Evolutionary conservation across 1,139 yeast species (phyloP), one percentile per base, ranked within the genome.

Genomic region (Suhomyces anneliseae): DNA sequence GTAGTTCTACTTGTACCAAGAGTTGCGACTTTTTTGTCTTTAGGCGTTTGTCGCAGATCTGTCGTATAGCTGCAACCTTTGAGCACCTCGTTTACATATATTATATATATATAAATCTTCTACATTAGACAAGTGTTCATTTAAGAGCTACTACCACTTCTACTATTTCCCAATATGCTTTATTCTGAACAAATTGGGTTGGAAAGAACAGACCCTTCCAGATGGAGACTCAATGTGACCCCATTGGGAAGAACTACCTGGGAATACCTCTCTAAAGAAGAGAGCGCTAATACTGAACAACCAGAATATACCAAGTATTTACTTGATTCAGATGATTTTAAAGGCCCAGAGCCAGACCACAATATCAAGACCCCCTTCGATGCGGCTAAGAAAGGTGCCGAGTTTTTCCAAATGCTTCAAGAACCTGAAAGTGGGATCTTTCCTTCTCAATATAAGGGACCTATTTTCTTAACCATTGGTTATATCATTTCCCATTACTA

Each of bases 401-500:
- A 79, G 6, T 92, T 89, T 60, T 78, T 89, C 48, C 63, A 76
- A 24, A 62, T 76, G 11, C 63, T 93, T 19, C 98, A 93, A 64
- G 95, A 88, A 50, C 79, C 80, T 26, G 66, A 69, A 1, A 80
- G 84, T 33, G 99, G 99, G 0, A 82, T 82, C 11, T 87, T 93
- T 68, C 97, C 98, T 0, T 83, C 88, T 58, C 96, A 89, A 62
- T 95, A 93, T 62, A 90, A 90, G 53, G 99, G 99, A 1, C 99
- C 99, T 3, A 90, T 92, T 96, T 95, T 95, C 67, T 83, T 95
- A 89, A 82, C 93, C 1, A 86, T 92, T 51, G 98, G 99, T 0
- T 89, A 87, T 58, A 82, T 93, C 15, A 87, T 80, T 0, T 83
- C 90, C 3, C 78, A 81, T 58, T 89, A 90, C 63, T 84, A 83